phyloP scores from a whole-genome alignment of 225 moss, liverwort and hornwort genomes.

The Polytrichum commune region DNA sequence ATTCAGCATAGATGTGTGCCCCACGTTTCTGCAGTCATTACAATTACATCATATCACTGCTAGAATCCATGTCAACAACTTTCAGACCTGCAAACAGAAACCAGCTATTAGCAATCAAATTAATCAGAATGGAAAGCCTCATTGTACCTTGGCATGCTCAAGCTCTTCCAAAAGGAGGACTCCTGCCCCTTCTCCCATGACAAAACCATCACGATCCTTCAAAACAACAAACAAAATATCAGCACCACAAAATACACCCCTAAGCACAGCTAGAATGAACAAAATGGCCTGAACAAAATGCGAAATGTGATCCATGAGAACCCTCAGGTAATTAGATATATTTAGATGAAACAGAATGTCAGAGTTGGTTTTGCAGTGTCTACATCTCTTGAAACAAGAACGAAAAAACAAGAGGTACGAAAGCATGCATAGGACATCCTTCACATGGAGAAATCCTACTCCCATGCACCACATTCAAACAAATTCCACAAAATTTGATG shows the following conservation, averaged over 20 bases:
- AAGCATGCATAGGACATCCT: no score
- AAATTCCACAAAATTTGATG: no score
- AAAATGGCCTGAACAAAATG: background rate
- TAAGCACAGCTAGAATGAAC: background rate
- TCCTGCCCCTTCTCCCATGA: slow-evolving; percentile 93
- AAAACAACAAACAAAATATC: slow-evolving; percentile 11
- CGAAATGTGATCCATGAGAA: no score
- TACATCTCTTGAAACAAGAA: no score
- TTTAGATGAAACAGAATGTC: no score
- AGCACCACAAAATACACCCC: background rate
- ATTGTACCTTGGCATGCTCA: slow-evolving; percentile 79
- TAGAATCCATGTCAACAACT: background rate
- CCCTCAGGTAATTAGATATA: no score
- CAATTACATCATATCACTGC: background rate
- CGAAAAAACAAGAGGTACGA: no score
- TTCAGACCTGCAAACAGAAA: background rate
- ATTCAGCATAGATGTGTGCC: slow-evolving; percentile 90
- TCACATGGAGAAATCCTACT: no score
- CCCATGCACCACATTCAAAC: no score
- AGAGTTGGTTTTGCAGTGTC: no score
- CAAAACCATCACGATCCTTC: slow-evolving; percentile 90
- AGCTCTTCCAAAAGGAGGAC: slow-evolving; percentile 85
- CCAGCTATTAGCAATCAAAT: background rate
- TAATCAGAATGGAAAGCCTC: background rate
- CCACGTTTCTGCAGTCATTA: slow-evolving; percentile 61